phyloP scores from a whole-genome alignment of 768 basidiomycete genomes.

The Postia placenta region DNA sequence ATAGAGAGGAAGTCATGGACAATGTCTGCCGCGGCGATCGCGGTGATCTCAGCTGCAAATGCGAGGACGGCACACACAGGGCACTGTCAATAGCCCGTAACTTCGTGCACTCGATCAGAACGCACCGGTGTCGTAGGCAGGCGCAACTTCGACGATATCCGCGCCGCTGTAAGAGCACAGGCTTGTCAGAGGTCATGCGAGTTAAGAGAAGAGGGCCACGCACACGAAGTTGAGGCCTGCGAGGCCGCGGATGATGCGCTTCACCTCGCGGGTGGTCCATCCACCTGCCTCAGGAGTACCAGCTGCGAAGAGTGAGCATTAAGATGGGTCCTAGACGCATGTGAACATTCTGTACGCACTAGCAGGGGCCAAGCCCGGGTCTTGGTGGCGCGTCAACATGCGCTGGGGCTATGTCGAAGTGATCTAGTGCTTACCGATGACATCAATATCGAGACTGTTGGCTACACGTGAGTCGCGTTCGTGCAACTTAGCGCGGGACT shows the following conservation, averaged over 20 bases:
- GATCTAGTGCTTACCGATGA: constrained; percentile 47
- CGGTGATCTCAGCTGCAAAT: constrained; percentile 59
- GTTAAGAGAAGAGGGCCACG: constrained; percentile 21
- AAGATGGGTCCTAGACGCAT: not conserved
- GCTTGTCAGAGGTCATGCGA: not conserved
- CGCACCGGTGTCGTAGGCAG: constrained; percentile 66
- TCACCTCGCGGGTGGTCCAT: constrained; percentile 79
- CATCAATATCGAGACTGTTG: constrained; percentile 72
- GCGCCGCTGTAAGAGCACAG: constrained; percentile 41
- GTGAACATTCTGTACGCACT: constrained; percentile 40
- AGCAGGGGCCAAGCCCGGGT: constrained; percentile 75
- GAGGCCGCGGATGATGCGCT: constrained; percentile 74
- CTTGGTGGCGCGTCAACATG: too few relatives aligned
- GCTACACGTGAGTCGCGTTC: not conserved
- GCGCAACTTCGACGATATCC: constrained; percentile 70
- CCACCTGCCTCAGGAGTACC: constrained; percentile 84
- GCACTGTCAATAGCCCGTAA: constrained; percentile 2
- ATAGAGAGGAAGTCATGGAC: constrained; percentile 65
- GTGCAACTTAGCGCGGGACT: not conserved
- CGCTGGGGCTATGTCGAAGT: too few relatives aligned
- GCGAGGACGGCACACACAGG: too few relatives aligned
- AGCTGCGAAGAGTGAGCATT: constrained; percentile 34
- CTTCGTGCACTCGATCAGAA: constrained; percentile 3
- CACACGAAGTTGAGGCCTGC: constrained; percentile 78
- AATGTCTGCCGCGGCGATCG: constrained; percentile 61